phyloP scores from a whole-genome alignment of 2,329 filamentous ascomycete species.

The Trichoderma pleuroti region DNA sequence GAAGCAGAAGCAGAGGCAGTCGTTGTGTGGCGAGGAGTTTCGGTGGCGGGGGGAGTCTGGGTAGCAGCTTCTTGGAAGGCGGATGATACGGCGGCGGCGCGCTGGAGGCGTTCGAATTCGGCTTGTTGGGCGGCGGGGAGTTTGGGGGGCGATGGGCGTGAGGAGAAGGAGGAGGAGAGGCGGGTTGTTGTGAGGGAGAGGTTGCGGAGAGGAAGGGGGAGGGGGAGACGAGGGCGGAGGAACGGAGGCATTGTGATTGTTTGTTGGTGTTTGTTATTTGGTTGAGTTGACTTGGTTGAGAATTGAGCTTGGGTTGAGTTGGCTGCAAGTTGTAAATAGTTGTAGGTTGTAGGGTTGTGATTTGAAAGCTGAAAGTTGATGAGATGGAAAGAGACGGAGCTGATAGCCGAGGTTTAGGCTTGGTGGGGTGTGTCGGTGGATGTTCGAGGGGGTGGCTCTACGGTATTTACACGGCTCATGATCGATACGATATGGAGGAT shows the following conservation, averaged over 20 bases:
- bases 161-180: conserved; percentile 43
- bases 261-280: background rate
- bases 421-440: background rate
- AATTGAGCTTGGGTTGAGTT: too few relatives aligned
- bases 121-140: conserved; percentile 87
- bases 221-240: background rate
- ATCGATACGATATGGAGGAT: background rate
- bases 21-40: conserved; percentile 23
- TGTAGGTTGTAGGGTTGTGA: background rate
- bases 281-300: background rate
- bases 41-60: conserved; percentile 28
- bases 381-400: background rate
- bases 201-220: conserved; percentile 10
- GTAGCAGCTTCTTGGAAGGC: conserved; percentile 34
- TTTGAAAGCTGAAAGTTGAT: background rate
- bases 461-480: background rate
- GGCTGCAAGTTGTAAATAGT: background rate
- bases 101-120: conserved; percentile 83
- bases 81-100: conserved; percentile 48
- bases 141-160: conserved; percentile 71
- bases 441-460: background rate
- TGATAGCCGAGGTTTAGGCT: conserved; percentile 19
- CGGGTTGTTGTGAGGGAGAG: conserved; percentile 23
- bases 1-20: background rate
- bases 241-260: background rate